Percentiles rank a stretch among this genome's conserved stretches.
Conservation (phyloP, 345 rosid genomes). For the Eucalyptus pauciflora region DNA sequence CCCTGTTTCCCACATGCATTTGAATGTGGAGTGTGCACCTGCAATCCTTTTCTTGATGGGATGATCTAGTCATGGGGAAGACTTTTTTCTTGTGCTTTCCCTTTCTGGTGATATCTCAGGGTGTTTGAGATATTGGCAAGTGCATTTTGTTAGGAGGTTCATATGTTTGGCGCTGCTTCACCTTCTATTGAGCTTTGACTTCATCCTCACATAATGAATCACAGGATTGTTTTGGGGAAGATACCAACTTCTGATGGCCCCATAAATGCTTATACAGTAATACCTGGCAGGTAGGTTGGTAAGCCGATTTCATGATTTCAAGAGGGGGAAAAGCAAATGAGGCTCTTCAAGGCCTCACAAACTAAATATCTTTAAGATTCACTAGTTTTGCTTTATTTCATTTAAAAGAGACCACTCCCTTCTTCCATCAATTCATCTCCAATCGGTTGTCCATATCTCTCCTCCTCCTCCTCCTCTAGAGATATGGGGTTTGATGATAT, state of each 20-base stretch:
- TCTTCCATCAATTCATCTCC: background rate
- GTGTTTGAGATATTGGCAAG: background rate
- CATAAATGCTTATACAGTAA: slow-evolving; percentile 76
- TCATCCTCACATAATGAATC: slow-evolving; percentile 41
- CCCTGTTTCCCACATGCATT: background rate
- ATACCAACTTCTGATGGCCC: slow-evolving; percentile 81
- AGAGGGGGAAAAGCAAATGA: background rate
- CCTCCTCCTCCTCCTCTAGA: background rate
- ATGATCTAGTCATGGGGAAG: background rate
- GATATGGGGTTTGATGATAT: background rate
- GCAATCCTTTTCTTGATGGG: background rate
- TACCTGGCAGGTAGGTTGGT: slow-evolving; percentile 95
- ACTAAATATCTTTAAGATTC: background rate
- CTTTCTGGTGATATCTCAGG: background rate
- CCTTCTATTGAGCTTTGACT: slow-evolving; percentile 13
- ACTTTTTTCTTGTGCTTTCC: background rate
- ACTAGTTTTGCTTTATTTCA: background rate
- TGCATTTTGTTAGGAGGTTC: background rate
- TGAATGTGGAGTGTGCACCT: background rate
- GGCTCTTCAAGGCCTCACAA: background rate
- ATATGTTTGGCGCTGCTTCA: slow-evolving; percentile 5
- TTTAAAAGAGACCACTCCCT: background rate
- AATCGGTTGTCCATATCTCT: background rate
- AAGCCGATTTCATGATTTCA: slow-evolving; percentile 29
- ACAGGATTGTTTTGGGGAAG: slow-evolving; percentile 97